phyloP scores from a whole-genome alignment of 2,329 filamentous ascomycete species.

The Fusarium sp. region DNA sequence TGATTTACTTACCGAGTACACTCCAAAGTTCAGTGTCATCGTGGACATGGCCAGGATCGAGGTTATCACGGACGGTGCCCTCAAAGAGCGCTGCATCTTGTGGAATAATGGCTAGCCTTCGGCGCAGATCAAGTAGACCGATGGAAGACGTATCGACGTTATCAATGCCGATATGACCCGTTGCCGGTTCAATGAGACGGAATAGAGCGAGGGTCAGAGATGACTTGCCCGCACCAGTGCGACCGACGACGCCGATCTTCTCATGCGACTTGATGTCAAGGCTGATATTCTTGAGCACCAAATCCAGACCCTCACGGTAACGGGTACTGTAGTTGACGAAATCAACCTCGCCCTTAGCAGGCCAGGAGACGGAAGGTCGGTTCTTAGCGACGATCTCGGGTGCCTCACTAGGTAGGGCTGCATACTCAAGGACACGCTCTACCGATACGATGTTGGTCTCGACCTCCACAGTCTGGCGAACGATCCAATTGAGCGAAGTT shows the following conservation, averaged over 20 bases:
- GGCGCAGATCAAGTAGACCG: constrained; percentile 86
- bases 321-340: constrained; percentile 96
- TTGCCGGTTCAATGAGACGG: constrained; percentile 89
- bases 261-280: constrained; percentile 94
- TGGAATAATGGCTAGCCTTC: constrained; percentile 94
- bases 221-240: constrained; percentile 95
- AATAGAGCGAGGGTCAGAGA: constrained; percentile 93
- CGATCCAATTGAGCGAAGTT: constrained; percentile 98
- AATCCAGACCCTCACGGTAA: constrained; percentile 88
- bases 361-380: constrained; percentile 90
- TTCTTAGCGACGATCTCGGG: constrained; percentile 92
- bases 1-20: constrained; percentile 76
- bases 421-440: constrained; percentile 96
- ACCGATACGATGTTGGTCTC: constrained; percentile 99
- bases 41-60: constrained; percentile 93
- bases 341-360: constrained; percentile 84
- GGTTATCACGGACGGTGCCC: constrained; percentile 91
- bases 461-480: constrained; percentile 98
- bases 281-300: constrained; percentile 93
- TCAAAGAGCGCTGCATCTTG: constrained; percentile 98
- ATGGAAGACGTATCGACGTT: constrained; percentile 89
- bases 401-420: constrained; percentile 88
- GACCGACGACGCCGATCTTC: constrained; percentile 97
- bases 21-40: constrained; percentile 98
- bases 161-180: constrained; percentile 90